A percentile compares a stretch with the other conserved stretches of the same genome.
Conservation (phyloP, 371 early-diverging fungal genomes). For the Lichtheimia ramosa region DNA sequence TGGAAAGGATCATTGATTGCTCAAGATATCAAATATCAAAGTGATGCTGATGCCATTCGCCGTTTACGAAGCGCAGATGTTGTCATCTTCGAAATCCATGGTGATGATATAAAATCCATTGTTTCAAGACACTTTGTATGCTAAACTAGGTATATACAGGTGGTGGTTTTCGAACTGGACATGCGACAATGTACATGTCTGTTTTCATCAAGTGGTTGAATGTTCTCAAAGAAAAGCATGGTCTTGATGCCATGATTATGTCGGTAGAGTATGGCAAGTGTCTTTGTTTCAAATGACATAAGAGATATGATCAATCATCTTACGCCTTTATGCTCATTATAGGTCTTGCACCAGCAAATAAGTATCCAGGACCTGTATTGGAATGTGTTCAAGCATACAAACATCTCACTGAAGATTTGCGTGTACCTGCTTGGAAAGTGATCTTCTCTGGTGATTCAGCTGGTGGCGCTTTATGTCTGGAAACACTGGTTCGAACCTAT, state of each 20-base stretch:
- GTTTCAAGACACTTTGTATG: no score
- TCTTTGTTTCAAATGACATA: background rate
- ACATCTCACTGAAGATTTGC: constrained; percentile 37
- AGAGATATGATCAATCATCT: background rate
- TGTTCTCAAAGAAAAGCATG: constrained; percentile 43
- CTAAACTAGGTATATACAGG: constrained; percentile 12
- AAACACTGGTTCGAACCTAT: constrained; percentile 30
- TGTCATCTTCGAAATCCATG: constrained; percentile 43
- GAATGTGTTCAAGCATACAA: constrained; percentile 49
- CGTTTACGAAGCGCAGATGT: constrained; percentile 29
- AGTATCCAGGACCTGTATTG: constrained; percentile 47
- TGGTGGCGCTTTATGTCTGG: constrained; percentile 32
- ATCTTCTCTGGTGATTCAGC: constrained; percentile 40
- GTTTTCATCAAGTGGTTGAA: constrained; percentile 48
- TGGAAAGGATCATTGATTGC: constrained; percentile 30
- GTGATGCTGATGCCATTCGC: constrained; percentile 19
- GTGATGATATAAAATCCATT: constrained; percentile 3
- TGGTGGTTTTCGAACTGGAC: constrained; percentile 43
- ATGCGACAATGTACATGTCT: constrained; percentile 41
- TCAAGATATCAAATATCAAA: constrained; percentile 16
- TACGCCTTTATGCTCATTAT: background rate
- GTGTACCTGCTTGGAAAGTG: constrained; percentile 32
- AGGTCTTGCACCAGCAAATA: constrained; percentile 40
- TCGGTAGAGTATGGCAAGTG: constrained; percentile 52
- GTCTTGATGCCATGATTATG: constrained; percentile 51